phyloP scores from a whole-genome alignment of 1,139 yeast genomes.

The Taphrina flavorubra region DNA sequence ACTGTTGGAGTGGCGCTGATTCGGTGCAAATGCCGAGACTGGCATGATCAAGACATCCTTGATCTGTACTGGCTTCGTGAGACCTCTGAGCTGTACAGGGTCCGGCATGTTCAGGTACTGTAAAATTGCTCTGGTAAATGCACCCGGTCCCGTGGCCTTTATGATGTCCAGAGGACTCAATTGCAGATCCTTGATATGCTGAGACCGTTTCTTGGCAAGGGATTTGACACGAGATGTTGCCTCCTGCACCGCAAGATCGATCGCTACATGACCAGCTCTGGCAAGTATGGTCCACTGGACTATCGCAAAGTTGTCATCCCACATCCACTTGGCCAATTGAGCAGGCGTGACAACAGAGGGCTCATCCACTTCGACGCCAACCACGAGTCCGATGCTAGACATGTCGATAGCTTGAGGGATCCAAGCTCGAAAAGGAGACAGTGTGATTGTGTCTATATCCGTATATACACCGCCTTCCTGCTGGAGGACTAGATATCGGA shows the following conservation, averaged over 20 bases:
- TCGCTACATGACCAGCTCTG: slow-evolving; percentile 87
- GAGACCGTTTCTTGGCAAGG: slow-evolving; percentile 46
- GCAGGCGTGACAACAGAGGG: slow-evolving; percentile 4
- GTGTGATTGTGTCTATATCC: slow-evolving; percentile 79
- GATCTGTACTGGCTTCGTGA: slow-evolving; percentile 67
- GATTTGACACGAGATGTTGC: slow-evolving; percentile 58
- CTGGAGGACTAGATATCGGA: slow-evolving; percentile 78
- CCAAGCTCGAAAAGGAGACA: slow-evolving; percentile 68
- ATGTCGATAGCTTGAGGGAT: slow-evolving; percentile 54
- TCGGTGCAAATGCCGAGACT: slow-evolving; percentile 80
- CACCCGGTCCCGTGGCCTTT: slow-evolving; percentile 99
- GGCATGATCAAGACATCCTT: slow-evolving; percentile 88
- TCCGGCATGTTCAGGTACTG: slow-evolving; percentile 59
- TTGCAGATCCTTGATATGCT: slow-evolving; percentile 59
- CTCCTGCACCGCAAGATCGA: slow-evolving; percentile 76
- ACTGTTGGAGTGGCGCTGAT: slow-evolving; percentile 79
- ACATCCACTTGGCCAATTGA: slow-evolving; percentile 70
- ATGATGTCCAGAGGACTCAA: slow-evolving; percentile 67
- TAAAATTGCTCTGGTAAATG: slow-evolving; percentile 85
- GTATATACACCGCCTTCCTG: slow-evolving; percentile 94
- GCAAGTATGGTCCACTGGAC: slow-evolving; percentile 82
- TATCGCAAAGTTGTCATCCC: slow-evolving; percentile 74
- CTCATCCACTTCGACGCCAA: slow-evolving; percentile 40
- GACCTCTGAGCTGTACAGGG: slow-evolving; percentile 56
- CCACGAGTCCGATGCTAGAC: slow-evolving; percentile 20